A percentile compares a stretch with the other conserved stretches of the same genome.
phyloP scores from a whole-genome alignment of 768 basidiomycete genomes.

The Cystofilobasidium bisporidii region DNA sequence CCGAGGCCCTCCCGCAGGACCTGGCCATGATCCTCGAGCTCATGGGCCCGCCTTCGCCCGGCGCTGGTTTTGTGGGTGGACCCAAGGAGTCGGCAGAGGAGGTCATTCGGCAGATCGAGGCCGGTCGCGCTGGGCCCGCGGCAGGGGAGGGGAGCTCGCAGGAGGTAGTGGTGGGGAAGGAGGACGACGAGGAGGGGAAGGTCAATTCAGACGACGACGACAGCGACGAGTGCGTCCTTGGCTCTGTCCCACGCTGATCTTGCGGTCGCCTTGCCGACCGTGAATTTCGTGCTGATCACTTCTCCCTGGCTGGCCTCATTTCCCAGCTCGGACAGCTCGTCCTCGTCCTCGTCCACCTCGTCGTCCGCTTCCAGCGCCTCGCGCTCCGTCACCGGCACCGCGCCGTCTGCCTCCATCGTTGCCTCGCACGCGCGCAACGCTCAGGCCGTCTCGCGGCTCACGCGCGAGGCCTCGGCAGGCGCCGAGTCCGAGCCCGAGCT shows the following conservation, averaged over 20 bases:
- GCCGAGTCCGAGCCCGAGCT: slow-evolving; percentile 12
- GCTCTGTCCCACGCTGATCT: too few relatives aligned
- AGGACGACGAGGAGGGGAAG: not conserved
- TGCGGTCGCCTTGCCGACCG: not conserved
- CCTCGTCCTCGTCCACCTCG: not conserved
- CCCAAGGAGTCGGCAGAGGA: not conserved
- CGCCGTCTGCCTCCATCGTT: not conserved
- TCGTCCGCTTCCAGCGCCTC: slow-evolving; percentile 8
- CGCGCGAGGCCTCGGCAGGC: slow-evolving; percentile 8
- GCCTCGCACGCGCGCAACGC: slow-evolving; percentile 4
- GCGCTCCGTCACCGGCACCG: not conserved
- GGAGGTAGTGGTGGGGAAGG: too few relatives aligned
- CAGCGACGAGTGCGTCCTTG: slow-evolving; percentile 14
- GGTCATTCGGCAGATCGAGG: not conserved
- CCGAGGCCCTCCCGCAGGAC: slow-evolving; percentile 10
- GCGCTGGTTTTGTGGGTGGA: too few relatives aligned
- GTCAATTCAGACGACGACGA: not conserved
- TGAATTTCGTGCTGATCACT: not conserved
- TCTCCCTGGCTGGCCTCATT: not conserved
- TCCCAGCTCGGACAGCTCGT: not conserved
- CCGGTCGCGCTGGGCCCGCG: not conserved
- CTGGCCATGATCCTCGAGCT: slow-evolving; percentile 15
- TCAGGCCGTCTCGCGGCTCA: not conserved
- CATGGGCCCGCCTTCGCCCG: not conserved
- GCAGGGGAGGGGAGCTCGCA: too few relatives aligned